A percentile compares a stretch with the other conserved stretches of the same genome.
Conservation (phyloP, 371 early-diverging fungal genomes). For the Capniomyces stellatus region DNA sequence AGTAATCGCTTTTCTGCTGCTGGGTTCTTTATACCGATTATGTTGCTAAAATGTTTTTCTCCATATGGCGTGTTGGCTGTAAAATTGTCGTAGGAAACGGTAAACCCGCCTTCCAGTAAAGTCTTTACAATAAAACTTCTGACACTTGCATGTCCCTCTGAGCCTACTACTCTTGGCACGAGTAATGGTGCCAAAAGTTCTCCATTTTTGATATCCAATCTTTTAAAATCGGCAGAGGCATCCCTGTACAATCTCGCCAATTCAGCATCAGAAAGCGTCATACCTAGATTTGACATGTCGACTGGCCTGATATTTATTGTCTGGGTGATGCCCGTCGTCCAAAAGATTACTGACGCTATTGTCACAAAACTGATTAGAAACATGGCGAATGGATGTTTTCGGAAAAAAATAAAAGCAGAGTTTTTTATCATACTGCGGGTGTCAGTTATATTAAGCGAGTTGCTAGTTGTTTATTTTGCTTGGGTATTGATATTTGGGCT, state of each 20-base stretch:
- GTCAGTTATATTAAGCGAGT: no score
- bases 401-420: no score
- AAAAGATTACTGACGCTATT: no score
- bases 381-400: no score
- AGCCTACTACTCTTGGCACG: conserved; percentile 56
- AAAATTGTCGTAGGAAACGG: conserved; percentile 64
- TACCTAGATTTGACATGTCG: no score
- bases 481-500: no score
- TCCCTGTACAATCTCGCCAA: conserved; percentile 8
- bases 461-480: no score
- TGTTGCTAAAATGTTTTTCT: conserved; percentile 54
- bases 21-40: conserved; percentile 71
- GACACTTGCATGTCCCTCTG: conserved; percentile 44
- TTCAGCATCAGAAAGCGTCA: conserved; percentile 12
- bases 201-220: conserved; percentile 28
- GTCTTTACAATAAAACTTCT: conserved; percentile 43
- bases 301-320: no score
- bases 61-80: conserved; percentile 56
- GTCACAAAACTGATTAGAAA: no score
- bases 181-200: conserved; percentile 41
- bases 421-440: no score
- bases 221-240: conserved; percentile 7
- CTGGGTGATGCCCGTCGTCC: no score
- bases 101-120: conserved; percentile 45
- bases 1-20: conserved; percentile 49